Base-by-base conservation (phyloP, 2,329 filamentous ascomycete genomes). In the Pseudophaeomoniella oleicola region DNA sequence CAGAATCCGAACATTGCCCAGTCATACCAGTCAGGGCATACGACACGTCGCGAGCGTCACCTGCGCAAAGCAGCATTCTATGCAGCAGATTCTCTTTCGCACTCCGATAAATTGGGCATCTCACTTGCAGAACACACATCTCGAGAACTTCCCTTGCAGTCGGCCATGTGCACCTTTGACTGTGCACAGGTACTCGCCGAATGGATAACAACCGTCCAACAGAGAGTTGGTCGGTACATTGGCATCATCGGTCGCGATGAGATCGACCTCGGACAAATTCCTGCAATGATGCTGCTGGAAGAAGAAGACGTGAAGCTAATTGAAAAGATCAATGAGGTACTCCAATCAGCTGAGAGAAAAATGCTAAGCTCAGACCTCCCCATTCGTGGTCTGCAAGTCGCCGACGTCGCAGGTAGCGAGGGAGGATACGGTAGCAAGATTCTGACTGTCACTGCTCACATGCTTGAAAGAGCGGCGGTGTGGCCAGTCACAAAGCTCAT, bases 51-150 rank as follows among this genome's bases (percentile, higher is more conserved):
- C 2, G 88, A 98, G 59, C 81, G 78, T 45, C 84, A 93, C 50
- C 67, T 96, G 14, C 79, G 88, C 31, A 92, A 88, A 55, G 90
- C 90, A n/a, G 90, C 88, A 0, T 92, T 86, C 52, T 94, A 93
- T 51, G 90, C 90, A 1, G 86, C 85, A 1, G 86, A 94, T 55
- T 93, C 87, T 1, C 71, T 98, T 5, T 75, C 78, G 17, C 90
- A 90, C 75, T 81, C 85, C 2, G 82, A 92, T 54, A 87, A 81
- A 52, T 70, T 90, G 10, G 85, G 85, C 1, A 75, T 88, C 17
- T 85, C 83, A 0, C 90, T 88, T 58, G 79, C 82, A 5, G 86
- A 94, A 44, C 78, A 83, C 42, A 80, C 78, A 1, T 86, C 81
- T 37, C 72, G 84, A 32, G 86, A 94, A 52, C 67, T 96, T 10